Evolutionary conservation across 495 filamentous ascomycete species (phyloP).

Genomic region (Penicillium lagena): DNA sequence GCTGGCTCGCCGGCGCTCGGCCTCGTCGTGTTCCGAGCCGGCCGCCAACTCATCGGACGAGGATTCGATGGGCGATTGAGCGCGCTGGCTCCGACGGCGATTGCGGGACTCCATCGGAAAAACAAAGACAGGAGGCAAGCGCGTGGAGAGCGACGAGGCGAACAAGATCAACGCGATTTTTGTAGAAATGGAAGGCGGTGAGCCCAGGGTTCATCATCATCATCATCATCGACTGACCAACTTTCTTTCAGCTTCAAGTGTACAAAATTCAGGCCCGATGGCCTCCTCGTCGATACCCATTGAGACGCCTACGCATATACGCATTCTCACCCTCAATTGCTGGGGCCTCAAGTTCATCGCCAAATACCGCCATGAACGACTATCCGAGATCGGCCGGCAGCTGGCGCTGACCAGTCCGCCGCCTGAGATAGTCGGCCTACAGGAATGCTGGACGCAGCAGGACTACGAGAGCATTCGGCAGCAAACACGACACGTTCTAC

Average conservation of each 20-base stretch:
- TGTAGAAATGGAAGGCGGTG: not conserved
- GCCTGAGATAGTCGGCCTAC: constrained; percentile 84
- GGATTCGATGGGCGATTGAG: constrained; percentile 33
- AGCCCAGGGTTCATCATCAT: not conserved
- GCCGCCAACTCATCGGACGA: constrained; percentile 49
- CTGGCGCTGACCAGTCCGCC: constrained; percentile 59
- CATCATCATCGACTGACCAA: not conserved
- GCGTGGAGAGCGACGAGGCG: not conserved
- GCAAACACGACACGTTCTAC: constrained; percentile 70
- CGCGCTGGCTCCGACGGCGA: constrained; percentile 41
- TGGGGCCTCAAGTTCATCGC: constrained; percentile 92
- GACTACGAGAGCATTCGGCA: constrained; percentile 80
- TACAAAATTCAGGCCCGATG: constrained; percentile 7
- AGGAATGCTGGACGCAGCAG: constrained; percentile 92
- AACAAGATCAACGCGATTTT: constrained; percentile 8
- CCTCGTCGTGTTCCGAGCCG: constrained; percentile 36
- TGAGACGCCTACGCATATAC: constrained; percentile 43
- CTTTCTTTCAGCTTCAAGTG: not conserved
- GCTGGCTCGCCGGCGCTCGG: constrained; percentile 33
- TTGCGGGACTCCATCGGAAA: not conserved
- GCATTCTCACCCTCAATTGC: constrained; percentile 84
- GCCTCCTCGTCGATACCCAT: constrained; percentile 9
- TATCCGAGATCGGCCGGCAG: constrained; percentile 74
- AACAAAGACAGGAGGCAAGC: constrained; percentile 4
- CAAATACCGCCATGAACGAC: constrained; percentile 69